A percentile compares a stretch with the other conserved stretches of the same genome.
Evolutionary conservation across 495 filamentous ascomycete species (phyloP).

Genomic region (Penicillium soppii): DNA sequence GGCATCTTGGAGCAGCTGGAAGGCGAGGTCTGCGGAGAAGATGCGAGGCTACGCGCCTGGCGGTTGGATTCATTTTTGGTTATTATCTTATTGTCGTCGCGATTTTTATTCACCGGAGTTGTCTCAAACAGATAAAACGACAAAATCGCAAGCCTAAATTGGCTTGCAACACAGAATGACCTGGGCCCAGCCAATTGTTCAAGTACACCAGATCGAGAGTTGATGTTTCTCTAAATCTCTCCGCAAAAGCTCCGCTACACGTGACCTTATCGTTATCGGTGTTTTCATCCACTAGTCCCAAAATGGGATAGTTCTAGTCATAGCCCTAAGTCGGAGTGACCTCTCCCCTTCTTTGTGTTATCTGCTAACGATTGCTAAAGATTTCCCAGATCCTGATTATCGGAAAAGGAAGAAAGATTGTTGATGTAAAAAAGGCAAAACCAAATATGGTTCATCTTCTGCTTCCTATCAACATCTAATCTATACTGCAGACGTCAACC

Average conservation of each 20-base stretch:
- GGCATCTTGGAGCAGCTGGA: conserved; percentile 7
- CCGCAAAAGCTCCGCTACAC: conserved; percentile 33
- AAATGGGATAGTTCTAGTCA: not conserved
- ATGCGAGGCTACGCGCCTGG: conserved; percentile 35
- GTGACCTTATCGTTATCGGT: conserved; percentile 32
- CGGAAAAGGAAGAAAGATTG: too few species aligned
- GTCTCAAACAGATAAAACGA: too few species aligned
- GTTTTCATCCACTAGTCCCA: not conserved
- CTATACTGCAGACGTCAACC: too few species aligned
- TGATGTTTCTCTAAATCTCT: conserved; percentile 15
- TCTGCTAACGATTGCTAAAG: too few species aligned
- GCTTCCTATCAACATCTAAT: too few species aligned
- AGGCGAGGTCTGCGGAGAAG: conserved; percentile 27
- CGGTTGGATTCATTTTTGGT: conserved; percentile 32
- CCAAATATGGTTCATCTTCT: too few species aligned
- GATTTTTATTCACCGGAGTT: too few species aligned
- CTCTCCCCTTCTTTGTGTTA: too few species aligned
- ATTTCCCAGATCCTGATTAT: too few species aligned
- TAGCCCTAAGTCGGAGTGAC: not conserved
- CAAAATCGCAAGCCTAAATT: too few species aligned
- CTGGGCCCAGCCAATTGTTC: not conserved
- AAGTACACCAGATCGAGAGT: not conserved
- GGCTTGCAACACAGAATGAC: not conserved
- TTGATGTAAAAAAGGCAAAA: too few species aligned
- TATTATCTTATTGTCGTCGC: not conserved